Conservation (phyloP, 768 basidiomycete species). For the Candolleomyces eurysporus region DNA sequence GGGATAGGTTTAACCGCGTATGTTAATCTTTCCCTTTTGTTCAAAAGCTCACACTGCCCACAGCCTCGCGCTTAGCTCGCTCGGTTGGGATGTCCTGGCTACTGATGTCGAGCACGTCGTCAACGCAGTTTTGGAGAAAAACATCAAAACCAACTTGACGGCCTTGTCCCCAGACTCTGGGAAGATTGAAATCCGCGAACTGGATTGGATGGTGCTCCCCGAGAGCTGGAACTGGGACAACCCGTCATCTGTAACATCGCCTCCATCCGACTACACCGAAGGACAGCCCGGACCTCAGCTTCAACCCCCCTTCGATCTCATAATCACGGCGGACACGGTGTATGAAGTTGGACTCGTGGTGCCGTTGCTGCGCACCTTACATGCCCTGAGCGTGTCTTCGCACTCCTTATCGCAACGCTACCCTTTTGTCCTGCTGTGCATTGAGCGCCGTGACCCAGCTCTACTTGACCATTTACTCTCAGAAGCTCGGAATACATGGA, state of each 20-base stretch:
- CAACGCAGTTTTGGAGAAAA: slow-evolving; percentile 56
- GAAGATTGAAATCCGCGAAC: slow-evolving; percentile 54
- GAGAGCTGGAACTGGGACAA: slow-evolving; percentile 56
- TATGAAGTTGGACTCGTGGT: slow-evolving; percentile 59
- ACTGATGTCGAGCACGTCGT: slow-evolving; percentile 73
- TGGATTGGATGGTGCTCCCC: slow-evolving; percentile 68
- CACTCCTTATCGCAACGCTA: slow-evolving; percentile 24
- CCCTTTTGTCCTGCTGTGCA: slow-evolving; percentile 58
- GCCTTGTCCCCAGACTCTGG: slow-evolving; percentile 36
- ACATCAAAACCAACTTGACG: slow-evolving; percentile 52
- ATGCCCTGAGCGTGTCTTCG: slow-evolving; percentile 46
- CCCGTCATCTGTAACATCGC: slow-evolving; percentile 16
- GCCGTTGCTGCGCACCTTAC: slow-evolving; percentile 71
- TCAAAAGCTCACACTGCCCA: slow-evolving; percentile 10
- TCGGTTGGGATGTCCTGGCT: slow-evolving; percentile 74
- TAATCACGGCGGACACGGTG: slow-evolving; percentile 82
- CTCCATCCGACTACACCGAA: background rate
- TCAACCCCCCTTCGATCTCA: slow-evolving; percentile 66
- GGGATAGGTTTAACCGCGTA: slow-evolving; percentile 80
- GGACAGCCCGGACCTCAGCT: slow-evolving; percentile 17
- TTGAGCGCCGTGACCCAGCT: slow-evolving; percentile 75
- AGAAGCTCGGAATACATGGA: slow-evolving; percentile 53
- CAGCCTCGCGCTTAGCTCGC: slow-evolving; percentile 63
- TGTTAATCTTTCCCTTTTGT: slow-evolving; percentile 7
- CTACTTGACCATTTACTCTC: slow-evolving; percentile 59